These are phyloP conservation scores for Lyophyllum decastes DNA, from an alignment of 768 basidiomycete species.

Conservation along the genomic window DNA sequence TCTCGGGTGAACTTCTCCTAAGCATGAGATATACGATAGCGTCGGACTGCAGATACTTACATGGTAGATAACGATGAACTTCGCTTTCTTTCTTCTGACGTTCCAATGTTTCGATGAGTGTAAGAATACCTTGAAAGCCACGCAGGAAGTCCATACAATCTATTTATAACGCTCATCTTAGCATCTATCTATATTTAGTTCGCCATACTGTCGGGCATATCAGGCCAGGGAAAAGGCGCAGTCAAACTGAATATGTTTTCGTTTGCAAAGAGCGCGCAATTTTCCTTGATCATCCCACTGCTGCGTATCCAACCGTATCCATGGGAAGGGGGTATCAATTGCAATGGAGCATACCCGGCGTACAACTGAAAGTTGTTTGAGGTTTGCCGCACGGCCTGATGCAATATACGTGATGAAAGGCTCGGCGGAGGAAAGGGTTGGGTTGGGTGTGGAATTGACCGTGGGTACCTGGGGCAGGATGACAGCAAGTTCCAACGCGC, in stretches of 20 bases:
- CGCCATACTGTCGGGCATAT: no score
- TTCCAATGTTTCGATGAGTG: no score
- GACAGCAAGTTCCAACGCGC: constrained; percentile 3
- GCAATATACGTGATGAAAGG: background rate
- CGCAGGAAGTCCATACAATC: no score
- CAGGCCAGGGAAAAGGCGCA: background rate
- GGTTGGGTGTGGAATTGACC: background rate
- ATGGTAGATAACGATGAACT: no score
- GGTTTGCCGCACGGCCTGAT: background rate
- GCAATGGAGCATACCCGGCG: background rate
- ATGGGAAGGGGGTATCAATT: background rate
- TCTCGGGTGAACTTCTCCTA: constrained; percentile 39
- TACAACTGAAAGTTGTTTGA: constrained; percentile 1
- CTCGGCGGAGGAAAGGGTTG: background rate
- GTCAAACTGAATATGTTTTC: background rate
- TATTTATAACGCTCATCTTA: no score
- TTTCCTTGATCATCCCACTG: background rate
- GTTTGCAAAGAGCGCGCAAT: background rate
- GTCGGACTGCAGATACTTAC: no score
- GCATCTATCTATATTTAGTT: background rate
- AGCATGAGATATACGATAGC: no score
- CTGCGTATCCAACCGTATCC: background rate
- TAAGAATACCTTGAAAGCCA: no score
- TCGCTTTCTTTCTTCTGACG: no score
- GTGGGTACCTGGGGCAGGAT: background rate